phyloP scores from a whole-genome alignment of 2,329 filamentous ascomycete species.

The Claviceps fusiformis region DNA sequence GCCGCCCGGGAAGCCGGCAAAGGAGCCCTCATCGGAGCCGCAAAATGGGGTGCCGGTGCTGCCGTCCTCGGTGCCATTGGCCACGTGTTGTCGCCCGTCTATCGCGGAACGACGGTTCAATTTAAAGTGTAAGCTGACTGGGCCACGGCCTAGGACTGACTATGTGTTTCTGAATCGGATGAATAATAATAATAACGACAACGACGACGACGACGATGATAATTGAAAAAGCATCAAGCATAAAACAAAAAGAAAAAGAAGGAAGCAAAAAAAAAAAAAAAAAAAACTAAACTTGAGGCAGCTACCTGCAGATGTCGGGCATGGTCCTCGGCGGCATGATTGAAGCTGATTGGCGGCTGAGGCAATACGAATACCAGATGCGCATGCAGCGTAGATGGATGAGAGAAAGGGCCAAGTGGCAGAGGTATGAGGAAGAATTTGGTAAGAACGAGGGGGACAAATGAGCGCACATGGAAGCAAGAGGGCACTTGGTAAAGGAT shows the following conservation, averaged over 20 bases:
- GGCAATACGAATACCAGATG: slow-evolving; percentile 52
- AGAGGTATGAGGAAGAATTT: slow-evolving; percentile 49
- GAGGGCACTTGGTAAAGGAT: background rate
- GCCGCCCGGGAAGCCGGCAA: slow-evolving; percentile 59
- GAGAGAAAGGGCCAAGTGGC: slow-evolving; percentile 55
- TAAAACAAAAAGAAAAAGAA: background rate
- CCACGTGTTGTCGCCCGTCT: slow-evolving; percentile 54
- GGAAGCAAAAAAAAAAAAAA: background rate
- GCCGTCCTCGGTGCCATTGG: slow-evolving; percentile 49
- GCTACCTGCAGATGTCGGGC: slow-evolving; percentile 72
- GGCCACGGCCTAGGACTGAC: too few species aligned
- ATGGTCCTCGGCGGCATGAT: slow-evolving; percentile 72
- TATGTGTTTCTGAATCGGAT: background rate
- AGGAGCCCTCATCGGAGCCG: slow-evolving; percentile 52
- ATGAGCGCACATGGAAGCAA: background rate
- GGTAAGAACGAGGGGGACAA: slow-evolving; percentile 26
- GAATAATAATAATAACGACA: background rate
- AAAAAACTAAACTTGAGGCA: too few species aligned
- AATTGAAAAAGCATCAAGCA: background rate
- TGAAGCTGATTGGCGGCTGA: slow-evolving; percentile 57
- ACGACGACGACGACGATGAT: too few species aligned
- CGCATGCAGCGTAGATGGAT: slow-evolving; percentile 50
- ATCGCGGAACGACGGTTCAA: slow-evolving; percentile 58
- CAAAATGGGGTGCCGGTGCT: slow-evolving; percentile 59
- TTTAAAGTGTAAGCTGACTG: slow-evolving; percentile 54